Evolutionary conservation across 345 rosid genomes (phyloP).

Genomic region (Eucalyptus brandiana): DNA sequence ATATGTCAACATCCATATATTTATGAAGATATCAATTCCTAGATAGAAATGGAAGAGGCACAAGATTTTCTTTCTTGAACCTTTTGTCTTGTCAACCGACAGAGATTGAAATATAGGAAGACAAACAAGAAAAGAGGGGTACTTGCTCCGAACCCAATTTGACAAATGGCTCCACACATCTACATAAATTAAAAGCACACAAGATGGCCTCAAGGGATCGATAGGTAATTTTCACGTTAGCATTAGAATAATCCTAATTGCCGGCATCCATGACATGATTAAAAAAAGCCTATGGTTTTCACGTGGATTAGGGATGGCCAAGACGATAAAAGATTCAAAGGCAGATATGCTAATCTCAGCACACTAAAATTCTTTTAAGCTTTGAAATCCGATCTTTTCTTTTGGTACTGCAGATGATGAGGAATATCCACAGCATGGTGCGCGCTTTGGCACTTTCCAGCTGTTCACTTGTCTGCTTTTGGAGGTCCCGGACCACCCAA

Average conservation of each 20-base stretch:
- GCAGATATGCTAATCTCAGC: not conserved
- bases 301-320: not conserved
- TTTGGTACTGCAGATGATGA: not conserved
- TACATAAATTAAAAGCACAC: not conserved
- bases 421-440: not conserved
- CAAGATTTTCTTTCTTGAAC: not conserved
- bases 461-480: not conserved
- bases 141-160: not conserved
- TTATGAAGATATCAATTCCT: not conserved
- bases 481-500: too few relatives aligned
- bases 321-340: not conserved
- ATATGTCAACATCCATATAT: not conserved
- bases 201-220: not conserved
- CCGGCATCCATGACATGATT: not conserved
- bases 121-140: not conserved
- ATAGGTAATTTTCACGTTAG: not conserved
- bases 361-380: not conserved
- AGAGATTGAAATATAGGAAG: not conserved
- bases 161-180: not conserved
- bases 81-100: not conserved
- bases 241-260: not conserved
- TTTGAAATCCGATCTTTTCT: not conserved
- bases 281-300: not conserved
- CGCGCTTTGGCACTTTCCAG: not conserved
- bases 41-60: not conserved